Evolutionary conservation across 176 grass and related monocot genomes (phyloP).

Genomic region (Oryza officinalis): DNA sequence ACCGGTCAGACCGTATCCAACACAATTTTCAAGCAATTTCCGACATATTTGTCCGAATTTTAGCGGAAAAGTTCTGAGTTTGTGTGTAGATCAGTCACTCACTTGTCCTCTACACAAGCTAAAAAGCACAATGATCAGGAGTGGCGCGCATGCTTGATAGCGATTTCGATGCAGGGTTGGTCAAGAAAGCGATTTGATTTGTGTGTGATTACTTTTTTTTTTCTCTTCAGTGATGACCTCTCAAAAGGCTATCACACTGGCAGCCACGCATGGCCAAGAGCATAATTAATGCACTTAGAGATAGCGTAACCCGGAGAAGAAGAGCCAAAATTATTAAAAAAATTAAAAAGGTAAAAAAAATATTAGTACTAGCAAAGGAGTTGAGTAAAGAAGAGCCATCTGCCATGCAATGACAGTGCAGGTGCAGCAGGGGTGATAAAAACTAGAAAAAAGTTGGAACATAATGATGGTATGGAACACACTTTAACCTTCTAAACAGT

Average conservation of each 20-base stretch:
- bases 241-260: constrained; percentile 19
- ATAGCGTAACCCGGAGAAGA: constrained; percentile 40
- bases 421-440: neutral
- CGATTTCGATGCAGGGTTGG: constrained; percentile 18
- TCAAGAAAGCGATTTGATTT: constrained; percentile 12
- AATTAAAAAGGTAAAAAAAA: neutral
- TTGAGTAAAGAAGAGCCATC: constrained; percentile 50
- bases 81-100: neutral
- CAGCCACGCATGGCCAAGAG: constrained; percentile 31
- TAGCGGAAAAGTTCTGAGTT: neutral
- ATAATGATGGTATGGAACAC: constrained; percentile 55
- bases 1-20: neutral
- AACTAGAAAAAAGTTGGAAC: constrained; percentile 1
- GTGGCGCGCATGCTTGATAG: constrained; percentile 8
- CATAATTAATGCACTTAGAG: constrained; percentile 50
- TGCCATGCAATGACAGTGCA: neutral
- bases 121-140: constrained; percentile 8
- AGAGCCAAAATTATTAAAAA: neutral
- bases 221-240: constrained; percentile 16
- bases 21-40: neutral
- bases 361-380: neutral
- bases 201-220: neutral
- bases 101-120: neutral
- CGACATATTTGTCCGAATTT: neutral
- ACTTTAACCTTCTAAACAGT: constrained; percentile 49